Conservation (phyloP, 225 moss, liverwort and hornwort genomes). For the Marchantia polymorpha region DNA sequence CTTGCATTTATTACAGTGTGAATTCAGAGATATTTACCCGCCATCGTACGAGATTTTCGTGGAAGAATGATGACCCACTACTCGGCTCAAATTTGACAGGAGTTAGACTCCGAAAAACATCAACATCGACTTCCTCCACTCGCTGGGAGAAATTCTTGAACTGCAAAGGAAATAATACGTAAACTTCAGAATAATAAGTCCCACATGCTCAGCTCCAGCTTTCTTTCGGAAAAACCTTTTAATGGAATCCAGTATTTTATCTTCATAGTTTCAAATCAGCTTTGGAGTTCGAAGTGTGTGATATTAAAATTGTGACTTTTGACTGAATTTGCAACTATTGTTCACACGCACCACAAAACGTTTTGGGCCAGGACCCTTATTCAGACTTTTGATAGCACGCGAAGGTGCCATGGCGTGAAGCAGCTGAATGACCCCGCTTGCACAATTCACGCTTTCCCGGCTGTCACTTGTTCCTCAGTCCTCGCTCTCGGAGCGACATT, state of each 20-base stretch:
- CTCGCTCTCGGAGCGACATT: conserved; percentile 1
- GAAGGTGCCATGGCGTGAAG: conserved; percentile 56
- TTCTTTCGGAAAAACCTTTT: neutral
- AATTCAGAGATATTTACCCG: conserved; percentile 47
- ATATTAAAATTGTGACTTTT: no score
- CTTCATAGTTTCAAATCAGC: neutral
- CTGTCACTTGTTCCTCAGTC: neutral
- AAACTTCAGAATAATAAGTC: neutral
- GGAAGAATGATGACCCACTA: conserved; percentile 84
- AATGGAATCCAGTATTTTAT: neutral
- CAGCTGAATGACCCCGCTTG: neutral
- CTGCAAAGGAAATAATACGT: conserved; percentile 23
- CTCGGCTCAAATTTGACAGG: conserved; percentile 94
- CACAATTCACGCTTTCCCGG: no score
- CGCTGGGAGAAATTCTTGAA: conserved; percentile 86
- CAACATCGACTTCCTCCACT: conserved; percentile 92
- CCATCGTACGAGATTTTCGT: conserved; percentile 97
- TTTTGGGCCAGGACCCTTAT: conserved; percentile 79
- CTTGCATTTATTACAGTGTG: neutral
- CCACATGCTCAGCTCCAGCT: neutral
- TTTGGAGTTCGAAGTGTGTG: neutral
- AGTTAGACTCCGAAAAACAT: conserved; percentile 93
- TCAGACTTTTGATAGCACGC: conserved; percentile 77
- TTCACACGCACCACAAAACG: conserved; percentile 76
- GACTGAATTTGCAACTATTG: neutral